Evolutionary conservation across 2,329 filamentous ascomycete genomes (phyloP), one percentile per base, ranked within the genome.

Genomic region (Nemania sp.): DNA sequence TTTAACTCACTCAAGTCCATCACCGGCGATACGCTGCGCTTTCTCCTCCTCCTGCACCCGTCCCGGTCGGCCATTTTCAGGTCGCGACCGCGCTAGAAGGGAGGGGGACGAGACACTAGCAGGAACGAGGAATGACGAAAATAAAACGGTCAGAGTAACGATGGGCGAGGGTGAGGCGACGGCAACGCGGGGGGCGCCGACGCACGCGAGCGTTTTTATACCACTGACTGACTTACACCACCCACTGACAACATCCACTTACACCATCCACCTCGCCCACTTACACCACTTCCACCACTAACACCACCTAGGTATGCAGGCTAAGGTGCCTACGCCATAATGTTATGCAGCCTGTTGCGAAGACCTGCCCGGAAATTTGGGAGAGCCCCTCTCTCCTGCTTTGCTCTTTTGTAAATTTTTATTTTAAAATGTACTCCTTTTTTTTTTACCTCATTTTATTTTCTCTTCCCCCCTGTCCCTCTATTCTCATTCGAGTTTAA

Each of bases 131-230:
- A 29, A 61, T 25, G 35, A 55, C 46, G 49, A 59, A 58, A 63
- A 54, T 56, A 57, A 63, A 56, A 57, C 52, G 52, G 57, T 57
- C 43, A 54, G 50, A 55, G 39, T 45, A 40, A 62, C n/a, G 25
- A 29, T 29, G 25, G 25, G 32, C 9, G n/a, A 52, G 37, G 54
- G 35, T 53, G 51, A 62, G 56, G 59, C 59, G 46, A 50, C 54
- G 35, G 50, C 54, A 58, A 62, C 54, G 54, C 59, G 59, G 59
- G 59, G 59, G 49, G 53, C 13, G 39, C 48, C 37, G 54, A 62
- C 50, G 49, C 54, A 58, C 59, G 40, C 54, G 59, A 62, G 45
- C 50, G 59, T 58, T 54, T 35, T 7, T 13, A 7, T 35, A 35
- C n/a, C n/a, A n/a, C n/a, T n/a, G n/a, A 35, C 13, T 35, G 34